Evolutionary conservation across 2,329 filamentous ascomycete species (phyloP).

Genomic region (Aspergillus sp.): DNA sequence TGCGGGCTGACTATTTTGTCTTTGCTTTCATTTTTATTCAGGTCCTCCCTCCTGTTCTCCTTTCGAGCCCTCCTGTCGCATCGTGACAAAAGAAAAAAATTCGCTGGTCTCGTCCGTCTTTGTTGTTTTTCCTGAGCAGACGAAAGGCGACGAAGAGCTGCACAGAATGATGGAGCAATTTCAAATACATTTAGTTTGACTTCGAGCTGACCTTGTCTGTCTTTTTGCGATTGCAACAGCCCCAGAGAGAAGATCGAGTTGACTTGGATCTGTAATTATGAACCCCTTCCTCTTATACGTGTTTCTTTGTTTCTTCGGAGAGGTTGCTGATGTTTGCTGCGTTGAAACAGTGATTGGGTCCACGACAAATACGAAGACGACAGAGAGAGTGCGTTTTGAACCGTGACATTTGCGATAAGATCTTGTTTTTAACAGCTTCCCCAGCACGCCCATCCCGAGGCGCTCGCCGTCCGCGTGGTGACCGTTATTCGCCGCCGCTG

Average conservation of each 20-base stretch:
- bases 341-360: constrained; percentile 71
- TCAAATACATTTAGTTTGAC: constrained; percentile 32
- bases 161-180: constrained; percentile 27
- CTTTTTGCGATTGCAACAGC: constrained; percentile 36
- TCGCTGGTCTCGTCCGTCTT: constrained; percentile 17
- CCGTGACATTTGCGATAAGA: neutral
- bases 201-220: constrained; percentile 41
- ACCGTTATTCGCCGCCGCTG: constrained; percentile 31
- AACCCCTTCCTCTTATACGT: neutral
- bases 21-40: constrained; percentile 19
- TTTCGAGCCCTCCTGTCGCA: constrained; percentile 33
- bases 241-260: constrained; percentile 40
- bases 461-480: constrained; percentile 33
- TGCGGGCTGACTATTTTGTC: constrained; percentile 7
- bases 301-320: constrained; percentile 5
- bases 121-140: constrained; percentile 20
- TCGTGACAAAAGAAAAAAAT: constrained; percentile 27
- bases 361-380: constrained; percentile 84
- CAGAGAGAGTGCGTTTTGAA: constrained; percentile 44
- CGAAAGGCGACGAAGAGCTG: constrained; percentile 21
- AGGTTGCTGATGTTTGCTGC: constrained; percentile 6
- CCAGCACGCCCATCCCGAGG: constrained; percentile 40
- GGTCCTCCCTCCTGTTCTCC: constrained; percentile 42
- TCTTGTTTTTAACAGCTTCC: constrained; percentile 14
- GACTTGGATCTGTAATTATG: constrained; percentile 41